Evolutionary conservation across 2,329 filamentous ascomycete species (phyloP).

Genomic region (Colletotrichum liaoningense): DNA sequence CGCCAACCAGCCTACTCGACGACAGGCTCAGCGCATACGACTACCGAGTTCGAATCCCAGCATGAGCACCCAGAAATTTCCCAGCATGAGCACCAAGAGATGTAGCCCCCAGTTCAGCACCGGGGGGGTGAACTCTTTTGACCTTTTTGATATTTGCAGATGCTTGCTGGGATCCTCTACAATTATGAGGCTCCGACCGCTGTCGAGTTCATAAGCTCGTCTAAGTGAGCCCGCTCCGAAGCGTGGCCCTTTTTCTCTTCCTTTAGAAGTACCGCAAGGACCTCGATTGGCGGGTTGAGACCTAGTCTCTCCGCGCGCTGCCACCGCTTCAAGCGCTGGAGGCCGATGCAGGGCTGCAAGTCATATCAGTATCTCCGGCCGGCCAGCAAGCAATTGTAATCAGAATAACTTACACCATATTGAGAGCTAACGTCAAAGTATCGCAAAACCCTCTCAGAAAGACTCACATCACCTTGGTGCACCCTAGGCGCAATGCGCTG

Average conservation of each 20-base stretch:
- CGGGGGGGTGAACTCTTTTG: too few species aligned
- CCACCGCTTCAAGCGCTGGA: slow-evolving; percentile 86
- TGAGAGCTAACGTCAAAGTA: slow-evolving; percentile 94
- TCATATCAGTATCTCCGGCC: slow-evolving; percentile 1
- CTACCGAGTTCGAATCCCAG: too few species aligned
- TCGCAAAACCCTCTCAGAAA: slow-evolving; percentile 87
- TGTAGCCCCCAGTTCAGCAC: too few species aligned
- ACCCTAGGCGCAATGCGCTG: slow-evolving; percentile 76
- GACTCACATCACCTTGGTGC: slow-evolving; percentile 78
- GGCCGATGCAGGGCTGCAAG: slow-evolving; percentile 85
- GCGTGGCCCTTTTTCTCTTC: slow-evolving; percentile 69
- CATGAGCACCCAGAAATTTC: too few species aligned
- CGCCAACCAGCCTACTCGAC: too few species aligned
- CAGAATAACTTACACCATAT: slow-evolving; percentile 80
- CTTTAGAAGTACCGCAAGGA: slow-evolving; percentile 84
- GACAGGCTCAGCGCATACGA: too few species aligned
- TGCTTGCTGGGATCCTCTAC: background rate
- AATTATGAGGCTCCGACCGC: slow-evolving; percentile 47
- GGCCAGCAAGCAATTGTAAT: background rate
- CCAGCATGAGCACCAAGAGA: too few species aligned
- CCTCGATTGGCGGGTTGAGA: slow-evolving; percentile 89
- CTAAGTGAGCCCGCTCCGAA: slow-evolving; percentile 78
- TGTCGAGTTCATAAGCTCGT: slow-evolving; percentile 69
- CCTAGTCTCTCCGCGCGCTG: slow-evolving; percentile 84
- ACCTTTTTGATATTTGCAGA: background rate